These are phyloP conservation scores for Dryadomyces quercus-mongolicae DNA, from an alignment of 2,329 filamentous ascomycete genomes.

Conservation along the genomic window DNA sequence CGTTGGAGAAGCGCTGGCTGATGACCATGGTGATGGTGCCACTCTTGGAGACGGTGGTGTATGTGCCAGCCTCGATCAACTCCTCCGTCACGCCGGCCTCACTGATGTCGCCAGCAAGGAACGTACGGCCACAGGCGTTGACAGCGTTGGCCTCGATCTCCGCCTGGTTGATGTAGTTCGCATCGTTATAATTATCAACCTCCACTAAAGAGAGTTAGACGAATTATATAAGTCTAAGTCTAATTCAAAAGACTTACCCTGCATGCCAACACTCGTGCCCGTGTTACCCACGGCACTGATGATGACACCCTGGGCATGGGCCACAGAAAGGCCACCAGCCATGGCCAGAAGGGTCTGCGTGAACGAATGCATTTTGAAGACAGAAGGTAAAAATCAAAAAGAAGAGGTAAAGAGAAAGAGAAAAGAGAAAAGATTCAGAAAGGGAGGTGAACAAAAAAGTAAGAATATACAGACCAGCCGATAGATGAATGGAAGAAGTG, in stretches of 20 bases:
- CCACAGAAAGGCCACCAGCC: not conserved
- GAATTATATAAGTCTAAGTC: no score
- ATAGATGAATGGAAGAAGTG: not conserved
- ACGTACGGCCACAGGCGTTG: conserved; percentile 3
- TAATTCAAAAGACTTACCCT: not conserved
- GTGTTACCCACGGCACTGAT: not conserved
- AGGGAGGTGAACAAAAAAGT: not conserved
- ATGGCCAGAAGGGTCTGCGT: not conserved
- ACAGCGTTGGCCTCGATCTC: conserved; percentile 2
- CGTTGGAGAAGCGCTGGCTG: conserved; percentile 1
- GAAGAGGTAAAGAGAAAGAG: not conserved
- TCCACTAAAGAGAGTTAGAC: not conserved
- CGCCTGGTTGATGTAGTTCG: conserved; percentile 2
- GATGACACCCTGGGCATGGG: conserved; percentile 1
- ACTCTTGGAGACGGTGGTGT: not conserved
- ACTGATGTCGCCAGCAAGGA: conserved; percentile 4
- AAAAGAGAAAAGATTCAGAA: not conserved
- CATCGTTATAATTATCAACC: not conserved
- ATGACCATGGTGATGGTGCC: conserved; percentile 1
- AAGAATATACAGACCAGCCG: not conserved
- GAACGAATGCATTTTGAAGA: not conserved
- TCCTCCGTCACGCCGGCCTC: conserved; percentile 1
- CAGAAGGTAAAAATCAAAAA: not conserved
- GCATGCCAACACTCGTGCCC: not conserved
- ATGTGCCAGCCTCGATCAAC: not conserved